Evolutionary conservation across 805 yeast species (phyloP), one percentile per base, ranked within the genome.

Genomic region (Zygoascus flipseniorum): DNA sequence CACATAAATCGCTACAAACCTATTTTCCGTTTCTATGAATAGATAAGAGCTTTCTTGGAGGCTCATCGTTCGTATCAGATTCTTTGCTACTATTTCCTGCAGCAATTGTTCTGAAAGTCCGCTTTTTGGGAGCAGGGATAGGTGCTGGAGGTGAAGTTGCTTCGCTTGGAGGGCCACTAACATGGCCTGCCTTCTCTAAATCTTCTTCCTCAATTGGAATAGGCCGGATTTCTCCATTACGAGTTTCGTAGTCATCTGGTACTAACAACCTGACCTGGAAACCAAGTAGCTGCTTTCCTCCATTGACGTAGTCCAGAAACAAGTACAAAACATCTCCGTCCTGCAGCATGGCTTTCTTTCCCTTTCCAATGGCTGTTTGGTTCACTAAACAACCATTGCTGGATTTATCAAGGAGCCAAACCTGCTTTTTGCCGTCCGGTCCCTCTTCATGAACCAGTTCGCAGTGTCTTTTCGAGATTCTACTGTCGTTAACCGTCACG

Each of bases 381-480:
- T 89, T 86, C 8, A 90, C 77, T 60, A 73, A 79, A 64, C 96
- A 86, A 1, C 87, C 84, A 66, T 89, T 90, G 0, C 95, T 80
- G 53, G 93, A 85, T 56, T 74, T 78, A 60, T 89, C 96, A 47
- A 86, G 69, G 31, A 90, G 70, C 95, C 95, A 89, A 14, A 86
- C 73, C 63, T 83, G 89, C 53, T 83, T 86, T 8, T 82, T 69
- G 54, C 84, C 83, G 13, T 77, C 76, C 2, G 80, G 77, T 0
- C 82, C 82, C 10, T 18, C 14, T 43, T 31, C 42, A 62, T 84
- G 88, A 54, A 75, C 61, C 13, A 92, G 72, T 31, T 82, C 70
- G 66, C 97, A 89, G 68, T 93, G 98, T 1, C 83, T 74, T 58
- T 89, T 86, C 1, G 97, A 90, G 61, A 92, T 77, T 47, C 97